A percentile compares a stretch with the other conserved stretches of the same genome.
Evolutionary conservation across 176 grass and related monocot genomes (phyloP).

Genomic region (Melocanna baccifera): DNA sequence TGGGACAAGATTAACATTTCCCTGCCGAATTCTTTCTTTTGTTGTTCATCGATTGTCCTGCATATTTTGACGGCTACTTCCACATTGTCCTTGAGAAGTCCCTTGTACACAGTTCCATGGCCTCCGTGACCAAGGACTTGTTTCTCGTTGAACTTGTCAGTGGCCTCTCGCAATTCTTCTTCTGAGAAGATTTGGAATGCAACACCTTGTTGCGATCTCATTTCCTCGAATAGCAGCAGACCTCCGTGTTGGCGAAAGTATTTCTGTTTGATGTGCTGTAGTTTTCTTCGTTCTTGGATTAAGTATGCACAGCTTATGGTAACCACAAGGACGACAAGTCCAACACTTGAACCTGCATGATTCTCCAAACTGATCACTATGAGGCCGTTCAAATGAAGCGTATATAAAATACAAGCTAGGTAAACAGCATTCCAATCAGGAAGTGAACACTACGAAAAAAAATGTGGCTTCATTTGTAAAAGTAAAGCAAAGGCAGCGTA

Average conservation of each 20-base stretch:
- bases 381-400: neutral
- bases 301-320: neutral
- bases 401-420: neutral
- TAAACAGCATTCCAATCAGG: no score
- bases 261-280: neutral
- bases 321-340: neutral
- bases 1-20: constrained; percentile 19
- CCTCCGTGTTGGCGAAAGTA: constrained; percentile 1
- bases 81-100: neutral
- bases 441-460: no score
- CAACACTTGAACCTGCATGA: constrained; percentile 2
- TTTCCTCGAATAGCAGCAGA: neutral
- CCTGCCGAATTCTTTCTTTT: constrained; percentile 9
- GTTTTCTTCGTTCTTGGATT: neutral
- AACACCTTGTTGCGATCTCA: neutral
- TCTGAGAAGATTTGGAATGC: neutral
- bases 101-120: constrained; percentile 19
- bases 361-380: neutral
- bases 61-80: constrained; percentile 13
- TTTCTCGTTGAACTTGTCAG: neutral
- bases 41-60: neutral
- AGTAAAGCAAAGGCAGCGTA: no score
- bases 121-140: neutral
- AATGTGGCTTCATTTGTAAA: no score
- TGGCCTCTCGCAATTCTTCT: neutral